Base-by-base conservation (phyloP, 2,329 filamentous ascomycete genomes). In the Aspergillus jensenii region DNA sequence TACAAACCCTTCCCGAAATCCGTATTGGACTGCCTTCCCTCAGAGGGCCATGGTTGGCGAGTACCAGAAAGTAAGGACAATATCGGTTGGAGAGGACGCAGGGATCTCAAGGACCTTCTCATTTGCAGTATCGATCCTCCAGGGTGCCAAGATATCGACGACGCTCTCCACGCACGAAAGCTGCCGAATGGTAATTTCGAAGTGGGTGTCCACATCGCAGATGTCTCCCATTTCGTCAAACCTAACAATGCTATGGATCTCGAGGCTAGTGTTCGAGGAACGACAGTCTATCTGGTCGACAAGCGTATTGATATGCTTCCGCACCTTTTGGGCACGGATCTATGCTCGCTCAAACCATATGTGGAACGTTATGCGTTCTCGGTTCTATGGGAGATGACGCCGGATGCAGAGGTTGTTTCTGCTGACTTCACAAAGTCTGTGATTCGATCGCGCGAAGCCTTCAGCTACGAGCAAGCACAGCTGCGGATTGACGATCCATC, bases 271-370 rank as follows among this genome's bases (percentile, higher is more conserved):
- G 86, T 96, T 69, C 89, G 95, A 68, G 95, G 95, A 61, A 98
- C 95, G 4, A 98, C 93, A 0, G 95, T 99, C 27, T 99, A 99
- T 73, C 82, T 99, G 15, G 95, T 99, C 3, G 95, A 99, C 76
- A 99, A 99, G 82, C 92, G 95, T 68, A 99, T 99, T 68, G 96
- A 99, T 80, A 99, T 99, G 96, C 83, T 99, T 74, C 96, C 96
- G 1, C 93, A 92, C 83, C 87, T 99, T 33, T 87, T 99, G 12
- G 95, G 95, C 58, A 99, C 95, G 0, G 93, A 99, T 69, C 82
- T 99, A 1, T 99, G 95, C 78, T 99, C 95, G 0, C 81, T 99
- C 19, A 98, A 98, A 75, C 95, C 95, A 0, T 95, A 97, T 68
- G 92, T 99, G n/a, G 95, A 99, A 78, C 90, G 90, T 9, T 95